A percentile compares a stretch with the other conserved stretches of the same genome.
These are phyloP conservation scores for Dothideomycetes sp. DNA, from an alignment of 2,329 filamentous ascomycete species.

Conservation along the genomic window DNA sequence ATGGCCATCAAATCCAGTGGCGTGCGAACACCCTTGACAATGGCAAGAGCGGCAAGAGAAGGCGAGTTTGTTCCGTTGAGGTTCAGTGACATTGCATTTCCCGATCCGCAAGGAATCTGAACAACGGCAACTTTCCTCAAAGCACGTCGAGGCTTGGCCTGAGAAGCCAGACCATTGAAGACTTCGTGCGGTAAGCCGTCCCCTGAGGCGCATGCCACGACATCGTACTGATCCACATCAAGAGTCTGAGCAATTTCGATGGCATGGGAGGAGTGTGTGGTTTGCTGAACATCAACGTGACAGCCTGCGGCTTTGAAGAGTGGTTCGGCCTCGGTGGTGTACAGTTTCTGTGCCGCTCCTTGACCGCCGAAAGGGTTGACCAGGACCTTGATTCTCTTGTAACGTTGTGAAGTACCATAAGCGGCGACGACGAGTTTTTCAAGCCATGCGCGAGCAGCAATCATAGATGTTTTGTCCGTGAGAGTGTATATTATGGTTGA, in stretches of 20 bases:
- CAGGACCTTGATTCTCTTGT: conserved; percentile 75
- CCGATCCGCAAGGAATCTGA: conserved; percentile 84
- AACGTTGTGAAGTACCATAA: conserved; percentile 58
- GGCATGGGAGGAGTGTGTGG: conserved; percentile 66
- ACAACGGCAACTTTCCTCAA: conserved; percentile 69
- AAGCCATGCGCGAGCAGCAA: conserved; percentile 52
- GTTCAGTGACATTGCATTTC: conserved; percentile 90
- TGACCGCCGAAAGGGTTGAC: conserved; percentile 88
- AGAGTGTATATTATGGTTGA: conserved; percentile 54
- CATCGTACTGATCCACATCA: conserved; percentile 73
- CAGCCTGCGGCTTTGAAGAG: conserved; percentile 76
- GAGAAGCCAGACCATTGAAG: conserved; percentile 81
- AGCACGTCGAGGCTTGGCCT: conserved; percentile 64
- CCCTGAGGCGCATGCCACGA: conserved; percentile 80
- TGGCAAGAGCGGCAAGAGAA: conserved; percentile 66
- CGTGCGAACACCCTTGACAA: conserved; percentile 80
- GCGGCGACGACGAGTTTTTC: conserved; percentile 56
- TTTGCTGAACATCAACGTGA: conserved; percentile 62
- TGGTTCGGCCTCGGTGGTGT: conserved; percentile 66
- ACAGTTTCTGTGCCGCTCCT: conserved; percentile 64
- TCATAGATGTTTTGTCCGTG: conserved; percentile 38
- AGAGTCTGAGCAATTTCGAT: conserved; percentile 64
- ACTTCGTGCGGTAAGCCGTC: conserved; percentile 89
- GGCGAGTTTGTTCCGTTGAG: conserved; percentile 70
- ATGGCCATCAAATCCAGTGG: conserved; percentile 79